Base-by-base conservation (phyloP, 208 protist genomes). In the Acanthamoeba healyi region DNA sequence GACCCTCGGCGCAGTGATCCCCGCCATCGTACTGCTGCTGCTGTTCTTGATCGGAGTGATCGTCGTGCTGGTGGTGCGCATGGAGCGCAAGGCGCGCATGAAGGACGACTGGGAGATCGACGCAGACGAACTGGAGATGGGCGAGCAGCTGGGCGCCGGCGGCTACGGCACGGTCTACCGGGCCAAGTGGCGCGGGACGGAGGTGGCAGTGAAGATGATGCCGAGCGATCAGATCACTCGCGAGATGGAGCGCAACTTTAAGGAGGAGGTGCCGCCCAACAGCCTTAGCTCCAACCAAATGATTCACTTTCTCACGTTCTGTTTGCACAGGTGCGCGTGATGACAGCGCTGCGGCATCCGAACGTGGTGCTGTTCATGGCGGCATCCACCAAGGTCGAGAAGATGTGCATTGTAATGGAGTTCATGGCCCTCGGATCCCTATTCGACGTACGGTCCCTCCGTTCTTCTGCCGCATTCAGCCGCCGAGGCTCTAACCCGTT, bases 371-470 rank as follows among this genome's bases (percentile, higher is more conserved):
- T 89, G 0, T 89, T 89, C 81, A 89, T 89, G 81, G 49, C 44
- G 0, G 81, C 81, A 0, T 89, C 0, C 6, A 89, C 49, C 19
- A 44, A 51, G 36, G 46, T 46, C 0, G 26, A 17, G 9, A 38
- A 32, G 6, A 65, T 65, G 49, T 89, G 81, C 46, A 89, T 89
- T 0, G 81, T 89, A 22, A 89, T 89, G 81, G 81, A 89, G 56
- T 63, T 36, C 81, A 89, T 89, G 81, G 9, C 34, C 0, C 56
- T 89, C 6, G 81, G 81, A 4, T 89, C 81, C 0, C 81, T 89
- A 61, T n/a, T n/a, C n/a, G n/a, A n/a, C n/a, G n/a, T n/a, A n/a
- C n/a, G n/a, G n/a, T n/a, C n/a, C n/a, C n/a, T n/a, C n/a, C n/a
- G n/a, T n/a, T n/a, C n/a, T n/a, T n/a, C n/a, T n/a, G n/a, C n/a